A percentile compares a stretch with the other conserved stretches of the same genome.
Conservation (phyloP, 257 asterid genomes). For the Gynochthodes officinalis region DNA sequence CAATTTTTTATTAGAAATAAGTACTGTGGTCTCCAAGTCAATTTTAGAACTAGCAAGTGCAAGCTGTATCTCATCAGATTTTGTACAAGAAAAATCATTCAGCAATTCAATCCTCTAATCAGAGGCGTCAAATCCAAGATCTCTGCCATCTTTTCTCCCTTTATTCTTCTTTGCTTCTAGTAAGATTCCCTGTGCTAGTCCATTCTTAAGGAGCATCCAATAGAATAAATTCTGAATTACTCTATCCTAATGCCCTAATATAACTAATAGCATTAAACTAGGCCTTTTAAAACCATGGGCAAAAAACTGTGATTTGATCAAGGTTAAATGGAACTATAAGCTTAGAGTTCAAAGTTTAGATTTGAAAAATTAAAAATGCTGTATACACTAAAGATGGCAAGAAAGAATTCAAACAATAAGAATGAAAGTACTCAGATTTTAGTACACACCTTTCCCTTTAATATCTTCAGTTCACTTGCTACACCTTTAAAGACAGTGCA, state of each 20-base stretch:
- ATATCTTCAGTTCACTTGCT: conserved; percentile 22
- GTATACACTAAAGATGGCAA: background rate
- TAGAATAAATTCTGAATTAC: background rate
- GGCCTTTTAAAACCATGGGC: background rate
- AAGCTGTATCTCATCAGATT: background rate
- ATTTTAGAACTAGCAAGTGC: background rate
- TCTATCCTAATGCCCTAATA: background rate
- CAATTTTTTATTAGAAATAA: background rate
- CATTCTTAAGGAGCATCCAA: background rate
- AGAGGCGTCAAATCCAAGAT: background rate
- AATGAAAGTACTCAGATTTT: background rate
- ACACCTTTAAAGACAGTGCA: conserved; percentile 17
- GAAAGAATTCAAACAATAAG: background rate
- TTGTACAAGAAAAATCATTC: background rate
- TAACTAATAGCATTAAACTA: background rate
- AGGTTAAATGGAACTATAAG: too few species aligned
- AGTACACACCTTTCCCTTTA: conserved; percentile 40
- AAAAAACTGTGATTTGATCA: background rate
- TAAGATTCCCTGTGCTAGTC: background rate
- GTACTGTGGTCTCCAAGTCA: background rate
- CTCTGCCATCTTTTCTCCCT: background rate
- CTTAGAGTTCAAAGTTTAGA: background rate
- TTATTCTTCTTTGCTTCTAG: background rate
- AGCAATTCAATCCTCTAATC: background rate
- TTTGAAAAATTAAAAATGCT: background rate